phyloP scores from a whole-genome alignment of 345 rosid species.

The Combretum micranthum region DNA sequence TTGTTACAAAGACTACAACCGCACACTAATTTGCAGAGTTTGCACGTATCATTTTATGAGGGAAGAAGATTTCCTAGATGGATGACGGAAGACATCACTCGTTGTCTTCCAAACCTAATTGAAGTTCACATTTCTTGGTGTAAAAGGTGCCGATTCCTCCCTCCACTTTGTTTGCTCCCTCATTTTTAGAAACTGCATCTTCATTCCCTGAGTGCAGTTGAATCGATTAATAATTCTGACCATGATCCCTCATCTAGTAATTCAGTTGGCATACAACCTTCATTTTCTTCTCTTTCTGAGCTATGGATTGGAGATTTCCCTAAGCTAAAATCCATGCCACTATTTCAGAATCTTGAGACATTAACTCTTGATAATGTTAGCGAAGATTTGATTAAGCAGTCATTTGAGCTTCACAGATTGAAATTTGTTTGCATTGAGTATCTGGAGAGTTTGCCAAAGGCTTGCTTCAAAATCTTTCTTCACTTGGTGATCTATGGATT shows the following conservation, averaged over 20 bases:
- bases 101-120: constrained; percentile 1
- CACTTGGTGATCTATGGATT: constrained; percentile 1
- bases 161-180: constrained; percentile 6
- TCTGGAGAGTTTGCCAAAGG: not conserved
- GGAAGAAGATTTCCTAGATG: too few relatives aligned
- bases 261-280: not conserved
- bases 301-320: constrained; percentile 1
- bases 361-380: too few relatives aligned
- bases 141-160: not conserved
- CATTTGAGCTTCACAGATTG: too few relatives aligned
- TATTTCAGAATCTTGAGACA: not conserved
- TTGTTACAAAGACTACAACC: constrained; percentile 6
- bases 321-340: not conserved
- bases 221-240: not conserved
- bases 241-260: not conserved
- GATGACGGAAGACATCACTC: too few relatives aligned
- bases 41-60: too few relatives aligned
- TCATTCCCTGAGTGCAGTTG: not conserved
- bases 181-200: not conserved
- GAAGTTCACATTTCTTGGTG: not conserved
- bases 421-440: not conserved
- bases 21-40: not conserved
- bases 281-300: not conserved
- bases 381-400: too few relatives aligned
- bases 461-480: not conserved